Base-by-base conservation (phyloP, 2,329 filamentous ascomycete species). In the Dothistroma septosporum region DNA sequence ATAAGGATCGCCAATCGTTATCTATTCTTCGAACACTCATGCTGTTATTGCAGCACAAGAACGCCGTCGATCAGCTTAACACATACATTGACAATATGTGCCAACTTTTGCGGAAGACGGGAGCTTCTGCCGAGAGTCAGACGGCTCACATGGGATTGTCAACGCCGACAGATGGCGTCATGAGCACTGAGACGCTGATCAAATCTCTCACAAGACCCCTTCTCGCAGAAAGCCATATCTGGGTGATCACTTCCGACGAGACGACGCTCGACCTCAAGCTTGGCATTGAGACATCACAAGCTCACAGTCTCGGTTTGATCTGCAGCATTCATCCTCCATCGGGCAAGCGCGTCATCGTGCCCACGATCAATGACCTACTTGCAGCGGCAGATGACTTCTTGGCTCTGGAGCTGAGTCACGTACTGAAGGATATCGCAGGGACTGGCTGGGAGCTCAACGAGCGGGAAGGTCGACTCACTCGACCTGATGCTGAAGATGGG, bases 1-100 rank as follows among this genome's bases (percentile, higher is more conserved):
- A 80, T 22, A 76, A 75, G 14, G 28, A 57, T 31, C 79, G 2
- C 77, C 52, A 83, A 49, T 10, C 50, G 21, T 82, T 86, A 56
- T 76, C 79, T n/a, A 77, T 90, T 22, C 74, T 90, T 19, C 82
- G 84, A 12, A 84, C 85, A 1, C 73, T 88, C 7, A 73, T 86
- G 16, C 77, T 79, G 3, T 78, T 83, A 47, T 72, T 85, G 12
- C 78, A 82, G 55, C 85, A 87, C 62, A 63, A 76, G 5, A 66
- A 70, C 4, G 72, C 73, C 11, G 69, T 78, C 3, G 68, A 71
- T 16, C 71, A 70, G 0, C 66, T 79, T 7, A 72, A 77, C 56
- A 57, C 53, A 1, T 75, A 77, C 55, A 64, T 79, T 48, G 55
- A 61, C 48, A 44, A 37, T 33, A 37, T 58, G 37, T 32, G 28